Percentiles rank a stretch among this genome's conserved stretches.
These are phyloP conservation scores for Berberis vulgaris DNA, from an alignment of 164 flowering plant species.

Conservation along the genomic window DNA sequence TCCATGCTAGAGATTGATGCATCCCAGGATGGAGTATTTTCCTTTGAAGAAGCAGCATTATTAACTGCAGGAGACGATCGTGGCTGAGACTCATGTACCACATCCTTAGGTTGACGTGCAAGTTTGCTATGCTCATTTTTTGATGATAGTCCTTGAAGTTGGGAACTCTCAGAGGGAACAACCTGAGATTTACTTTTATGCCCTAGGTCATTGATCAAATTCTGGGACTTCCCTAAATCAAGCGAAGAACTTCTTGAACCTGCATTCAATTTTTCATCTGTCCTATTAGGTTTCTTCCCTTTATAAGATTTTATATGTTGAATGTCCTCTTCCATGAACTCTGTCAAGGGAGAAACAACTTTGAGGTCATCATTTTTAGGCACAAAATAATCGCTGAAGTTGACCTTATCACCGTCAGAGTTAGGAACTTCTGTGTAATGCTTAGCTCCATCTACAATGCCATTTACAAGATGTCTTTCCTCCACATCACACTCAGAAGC, in stretches of 20 bases:
- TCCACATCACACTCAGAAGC: constrained; percentile 4
- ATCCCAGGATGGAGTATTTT: not conserved
- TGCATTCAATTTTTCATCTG: constrained; percentile 10
- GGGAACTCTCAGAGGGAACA: constrained; percentile 5
- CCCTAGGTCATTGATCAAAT: constrained; percentile 15
- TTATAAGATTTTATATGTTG: constrained; percentile 10
- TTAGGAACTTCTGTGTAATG: constrained; percentile 8
- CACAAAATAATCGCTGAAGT: constrained; percentile 26
- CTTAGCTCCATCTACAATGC: constrained; percentile 9
- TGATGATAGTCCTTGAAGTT: too few relatives aligned
- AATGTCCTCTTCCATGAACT: constrained; percentile 8
- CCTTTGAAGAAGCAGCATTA: constrained; percentile 5
- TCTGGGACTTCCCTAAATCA: constrained; percentile 10
- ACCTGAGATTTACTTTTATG: constrained; percentile 11
- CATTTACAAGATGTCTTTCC: constrained; percentile 6
- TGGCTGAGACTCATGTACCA: not conserved
- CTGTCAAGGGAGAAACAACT: constrained; percentile 13
- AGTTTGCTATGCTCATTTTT: not conserved
- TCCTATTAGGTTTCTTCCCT: constrained; percentile 19
- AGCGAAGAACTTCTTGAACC: constrained; percentile 14
- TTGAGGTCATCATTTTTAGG: constrained; percentile 15
- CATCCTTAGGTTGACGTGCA: constrained; percentile 2
- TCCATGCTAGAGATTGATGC: constrained; percentile 15
- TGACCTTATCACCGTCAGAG: constrained; percentile 15
- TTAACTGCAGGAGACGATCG: not conserved